phyloP scores from a whole-genome alignment of 768 basidiomycete species.

The Termitomyces sp. region DNA sequence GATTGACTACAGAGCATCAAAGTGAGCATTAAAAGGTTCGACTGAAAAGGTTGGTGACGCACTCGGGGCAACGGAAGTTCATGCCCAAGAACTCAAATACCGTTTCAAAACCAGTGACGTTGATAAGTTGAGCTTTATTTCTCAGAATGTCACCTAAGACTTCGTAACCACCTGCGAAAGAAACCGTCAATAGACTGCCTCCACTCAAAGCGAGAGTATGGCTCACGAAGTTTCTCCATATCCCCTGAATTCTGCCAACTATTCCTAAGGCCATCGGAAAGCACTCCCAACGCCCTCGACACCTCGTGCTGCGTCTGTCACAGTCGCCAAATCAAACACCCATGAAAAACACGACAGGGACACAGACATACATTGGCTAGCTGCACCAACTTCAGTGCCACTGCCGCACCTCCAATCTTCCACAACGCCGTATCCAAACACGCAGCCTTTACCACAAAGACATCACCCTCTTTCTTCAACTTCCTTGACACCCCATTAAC shows the following conservation, averaged over 20 bases:
- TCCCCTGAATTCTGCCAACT: conserved; percentile 95
- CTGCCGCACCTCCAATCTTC: conserved; percentile 77
- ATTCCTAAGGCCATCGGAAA: conserved; percentile 73
- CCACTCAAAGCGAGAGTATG: not conserved
- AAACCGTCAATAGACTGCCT: not conserved
- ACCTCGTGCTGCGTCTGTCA: conserved; percentile 70
- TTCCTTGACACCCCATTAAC: conserved; percentile 15
- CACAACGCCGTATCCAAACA: conserved; percentile 73
- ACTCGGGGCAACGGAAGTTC: conserved; percentile 80
- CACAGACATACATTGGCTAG: conserved; percentile 53
- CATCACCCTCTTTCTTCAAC: conserved; percentile 42
- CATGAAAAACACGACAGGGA: not conserved
- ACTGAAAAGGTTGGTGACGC: conserved; percentile 17
- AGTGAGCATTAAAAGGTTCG: not conserved
- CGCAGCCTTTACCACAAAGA: conserved; percentile 52
- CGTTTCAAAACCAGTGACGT: conserved; percentile 75
- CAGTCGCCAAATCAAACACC: not conserved
- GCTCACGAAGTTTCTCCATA: conserved; percentile 82
- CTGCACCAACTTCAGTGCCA: conserved; percentile 69
- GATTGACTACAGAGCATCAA: conserved; percentile 47
- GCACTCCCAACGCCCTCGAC: conserved; percentile 61
- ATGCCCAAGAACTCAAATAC: conserved; percentile 84
- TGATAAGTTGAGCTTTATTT: conserved; percentile 67
- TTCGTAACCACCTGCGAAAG: conserved; percentile 72
- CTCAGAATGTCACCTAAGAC: conserved; percentile 71